Conservation (phyloP, 768 basidiomycete genomes). For the Calocybe indica region DNA sequence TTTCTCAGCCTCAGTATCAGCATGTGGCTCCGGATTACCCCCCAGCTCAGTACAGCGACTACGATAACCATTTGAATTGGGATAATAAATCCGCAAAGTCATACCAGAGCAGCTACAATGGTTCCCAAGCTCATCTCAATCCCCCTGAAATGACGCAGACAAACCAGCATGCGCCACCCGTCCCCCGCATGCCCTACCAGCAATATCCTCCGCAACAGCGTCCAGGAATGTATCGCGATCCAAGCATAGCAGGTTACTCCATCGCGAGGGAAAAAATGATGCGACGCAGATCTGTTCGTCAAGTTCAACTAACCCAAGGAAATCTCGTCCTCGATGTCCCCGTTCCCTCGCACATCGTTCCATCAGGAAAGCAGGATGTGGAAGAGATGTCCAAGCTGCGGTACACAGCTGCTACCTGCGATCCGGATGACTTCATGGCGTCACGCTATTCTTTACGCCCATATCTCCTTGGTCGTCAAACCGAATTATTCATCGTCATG, state of each 20-base stretch:
- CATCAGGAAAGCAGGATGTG: constrained; percentile 50
- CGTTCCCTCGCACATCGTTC: constrained; percentile 75
- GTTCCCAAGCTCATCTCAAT: constrained; percentile 71
- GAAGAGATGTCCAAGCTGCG: constrained; percentile 83
- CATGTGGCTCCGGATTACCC: constrained; percentile 28
- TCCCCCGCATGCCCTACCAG: constrained; percentile 50
- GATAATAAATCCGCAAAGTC: constrained; percentile 52
- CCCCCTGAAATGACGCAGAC: constrained; percentile 58
- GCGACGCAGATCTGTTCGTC: constrained; percentile 72
- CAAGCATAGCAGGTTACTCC: constrained; percentile 53
- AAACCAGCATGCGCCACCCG: constrained; percentile 34
- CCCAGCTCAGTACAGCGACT: constrained; percentile 34
- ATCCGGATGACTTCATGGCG: constrained; percentile 83
- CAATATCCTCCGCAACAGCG: constrained; percentile 54
- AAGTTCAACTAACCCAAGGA: constrained; percentile 75
- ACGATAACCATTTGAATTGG: constrained; percentile 40
- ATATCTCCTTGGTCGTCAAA: constrained; percentile 72
- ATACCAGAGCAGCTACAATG: constrained; percentile 56
- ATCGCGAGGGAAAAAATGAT: constrained; percentile 73
- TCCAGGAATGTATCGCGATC: constrained; percentile 41
- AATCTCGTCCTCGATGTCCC: constrained; percentile 82
- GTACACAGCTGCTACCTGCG: constrained; percentile 85
- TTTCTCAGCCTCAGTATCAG: constrained; percentile 16
- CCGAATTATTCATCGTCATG: constrained; percentile 93
- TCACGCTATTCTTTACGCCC: constrained; percentile 74